Conservation (phyloP, 495 filamentous ascomycete species). For the Tuber calosporum region DNA sequence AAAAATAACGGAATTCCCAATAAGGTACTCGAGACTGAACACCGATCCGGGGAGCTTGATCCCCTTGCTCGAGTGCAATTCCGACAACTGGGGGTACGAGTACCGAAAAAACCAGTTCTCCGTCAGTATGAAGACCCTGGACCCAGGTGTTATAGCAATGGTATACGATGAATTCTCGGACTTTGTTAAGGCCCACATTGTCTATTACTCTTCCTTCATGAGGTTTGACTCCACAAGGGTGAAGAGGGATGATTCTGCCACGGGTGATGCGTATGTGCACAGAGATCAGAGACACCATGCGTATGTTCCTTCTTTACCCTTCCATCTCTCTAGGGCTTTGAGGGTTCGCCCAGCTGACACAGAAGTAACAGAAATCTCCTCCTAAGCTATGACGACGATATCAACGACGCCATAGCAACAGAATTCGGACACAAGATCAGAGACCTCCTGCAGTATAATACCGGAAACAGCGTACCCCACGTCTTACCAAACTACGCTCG, state of each 20-base stretch:
- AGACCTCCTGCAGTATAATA: conserved; percentile 3
- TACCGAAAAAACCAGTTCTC: conserved; percentile 4
- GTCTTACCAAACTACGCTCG: conserved; percentile 46
- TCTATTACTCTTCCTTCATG: background rate
- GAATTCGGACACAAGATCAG: conserved; percentile 4
- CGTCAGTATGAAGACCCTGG: conserved; percentile 5
- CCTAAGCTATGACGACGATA: conserved; percentile 7
- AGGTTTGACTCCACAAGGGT: conserved; percentile 13
- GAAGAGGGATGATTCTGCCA: background rate
- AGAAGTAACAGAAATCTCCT: background rate
- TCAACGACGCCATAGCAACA: conserved; percentile 9
- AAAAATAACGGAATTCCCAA: background rate
- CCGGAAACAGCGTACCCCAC: background rate
- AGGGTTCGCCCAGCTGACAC: background rate
- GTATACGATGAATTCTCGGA: background rate
- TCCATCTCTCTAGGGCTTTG: background rate
- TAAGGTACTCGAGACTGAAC: background rate
- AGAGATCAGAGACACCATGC: conserved; percentile 6
- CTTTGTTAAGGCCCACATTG: background rate
- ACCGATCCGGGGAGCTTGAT: background rate
- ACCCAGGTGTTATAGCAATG: background rate
- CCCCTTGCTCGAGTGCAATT: background rate
- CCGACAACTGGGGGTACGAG: background rate
- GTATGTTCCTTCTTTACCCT: background rate
- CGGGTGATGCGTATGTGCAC: conserved; percentile 8